Conservation (phyloP, 1,284 basidiomycete genomes). For the Microbotryomycetes sp. region DNA sequence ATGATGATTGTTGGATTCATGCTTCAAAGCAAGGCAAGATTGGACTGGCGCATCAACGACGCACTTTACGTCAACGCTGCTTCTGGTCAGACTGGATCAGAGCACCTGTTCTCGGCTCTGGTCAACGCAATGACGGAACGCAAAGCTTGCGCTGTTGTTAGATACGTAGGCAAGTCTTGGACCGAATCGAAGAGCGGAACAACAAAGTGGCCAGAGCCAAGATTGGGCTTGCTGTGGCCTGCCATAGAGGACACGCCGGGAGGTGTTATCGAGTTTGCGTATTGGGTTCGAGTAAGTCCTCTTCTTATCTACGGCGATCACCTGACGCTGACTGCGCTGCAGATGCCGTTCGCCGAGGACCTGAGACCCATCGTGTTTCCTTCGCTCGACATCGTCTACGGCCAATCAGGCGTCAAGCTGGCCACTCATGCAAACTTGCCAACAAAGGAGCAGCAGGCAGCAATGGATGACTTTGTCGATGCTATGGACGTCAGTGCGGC, state of each 20-base stretch:
- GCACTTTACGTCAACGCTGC: slow-evolving; percentile 81
- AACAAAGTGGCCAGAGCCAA: slow-evolving; percentile 55
- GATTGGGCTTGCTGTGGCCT: slow-evolving; percentile 64
- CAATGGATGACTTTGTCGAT: slow-evolving; percentile 55
- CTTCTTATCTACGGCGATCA: slow-evolving; percentile 19
- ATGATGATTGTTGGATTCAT: slow-evolving; percentile 87
- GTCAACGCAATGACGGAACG: slow-evolving; percentile 70
- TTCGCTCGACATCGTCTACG: slow-evolving; percentile 66
- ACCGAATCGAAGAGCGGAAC: slow-evolving; percentile 43
- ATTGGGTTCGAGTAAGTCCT: slow-evolving; percentile 71
- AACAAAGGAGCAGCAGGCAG: slow-evolving; percentile 63
- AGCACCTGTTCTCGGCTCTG: slow-evolving; percentile 78
- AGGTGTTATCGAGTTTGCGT: slow-evolving; percentile 59
- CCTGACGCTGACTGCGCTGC: slow-evolving; percentile 2
- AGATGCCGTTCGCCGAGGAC: slow-evolving; percentile 95
- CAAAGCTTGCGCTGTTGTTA: slow-evolving; percentile 64
- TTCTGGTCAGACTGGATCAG: slow-evolving; percentile 58
- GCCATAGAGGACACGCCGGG: slow-evolving; percentile 50
- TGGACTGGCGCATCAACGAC: slow-evolving; percentile 77
- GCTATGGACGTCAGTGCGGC: slow-evolving; percentile 33
- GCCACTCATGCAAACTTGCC: slow-evolving; percentile 75
- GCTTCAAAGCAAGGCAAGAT: slow-evolving; percentile 56
- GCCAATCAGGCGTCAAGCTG: slow-evolving; percentile 66
- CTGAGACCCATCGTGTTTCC: slow-evolving; percentile 79
- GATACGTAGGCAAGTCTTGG: slow-evolving; percentile 59